Evolutionary conservation across 192 early-diverging fungal species (phyloP).

Genomic region (Bifiguratus adelaidae): DNA sequence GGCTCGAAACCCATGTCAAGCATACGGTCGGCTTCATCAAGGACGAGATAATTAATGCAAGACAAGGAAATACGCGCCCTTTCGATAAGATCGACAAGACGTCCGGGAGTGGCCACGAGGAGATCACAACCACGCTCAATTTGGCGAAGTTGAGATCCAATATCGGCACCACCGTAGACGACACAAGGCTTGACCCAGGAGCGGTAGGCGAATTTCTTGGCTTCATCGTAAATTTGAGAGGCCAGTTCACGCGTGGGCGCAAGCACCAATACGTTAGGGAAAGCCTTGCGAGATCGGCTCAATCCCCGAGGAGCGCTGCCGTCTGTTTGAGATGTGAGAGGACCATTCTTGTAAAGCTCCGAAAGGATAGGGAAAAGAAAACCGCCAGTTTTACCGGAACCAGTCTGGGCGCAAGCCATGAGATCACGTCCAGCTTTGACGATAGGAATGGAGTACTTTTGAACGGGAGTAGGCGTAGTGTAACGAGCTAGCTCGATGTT

Average conservation of each 20-base stretch:
- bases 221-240: conserved; percentile 91
- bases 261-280: conserved; percentile 74
- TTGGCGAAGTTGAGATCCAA: conserved; percentile 76
- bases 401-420: conserved; percentile 99
- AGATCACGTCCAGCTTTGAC: conserved; percentile 77
- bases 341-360: conserved; percentile 80
- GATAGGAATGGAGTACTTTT: conserved; percentile 85
- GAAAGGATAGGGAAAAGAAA: conserved; percentile 96
- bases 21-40: conserved; percentile 98
- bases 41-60: conserved; percentile 73
- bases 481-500: conserved; percentile 88
- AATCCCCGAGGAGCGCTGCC: conserved; percentile 27
- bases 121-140: conserved; percentile 92
- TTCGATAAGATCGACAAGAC: conserved; percentile 91
- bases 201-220: conserved; percentile 75
- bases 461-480: conserved; percentile 88
- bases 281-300: conserved; percentile 56
- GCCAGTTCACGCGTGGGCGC: conserved; percentile 96
- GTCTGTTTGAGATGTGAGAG: conserved; percentile 32
- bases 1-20: conserved; percentile 94
- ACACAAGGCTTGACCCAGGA: conserved; percentile 93
- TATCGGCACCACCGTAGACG: conserved; percentile 94
- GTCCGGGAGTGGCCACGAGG: conserved; percentile 93
- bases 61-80: conserved; percentile 68
- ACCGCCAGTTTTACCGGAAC: conserved; percentile 91